phyloP scores from a whole-genome alignment of 2,329 filamentous ascomycete species.

The Scytalidium sp. region DNA sequence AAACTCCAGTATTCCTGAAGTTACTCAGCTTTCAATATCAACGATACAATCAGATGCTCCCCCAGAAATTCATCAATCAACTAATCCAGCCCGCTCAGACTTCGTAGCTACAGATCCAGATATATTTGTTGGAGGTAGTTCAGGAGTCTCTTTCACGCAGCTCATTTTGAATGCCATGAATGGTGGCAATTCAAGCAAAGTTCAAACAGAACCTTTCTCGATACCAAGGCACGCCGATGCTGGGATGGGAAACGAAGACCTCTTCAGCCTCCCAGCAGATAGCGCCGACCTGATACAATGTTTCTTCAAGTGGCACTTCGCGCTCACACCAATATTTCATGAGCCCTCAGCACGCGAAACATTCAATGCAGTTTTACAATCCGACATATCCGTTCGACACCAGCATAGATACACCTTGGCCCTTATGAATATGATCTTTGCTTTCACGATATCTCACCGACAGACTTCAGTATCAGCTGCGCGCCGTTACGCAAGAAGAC shows the following conservation, averaged over 20 bases:
- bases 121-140: background rate
- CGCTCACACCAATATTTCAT: conserved; percentile 1
- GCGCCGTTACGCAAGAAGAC: background rate
- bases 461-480: background rate
- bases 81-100: background rate
- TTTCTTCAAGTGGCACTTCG: background rate
- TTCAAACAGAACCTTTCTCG: background rate
- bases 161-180: conserved; percentile 12
- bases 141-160: conserved; percentile 7
- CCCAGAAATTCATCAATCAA: background rate
- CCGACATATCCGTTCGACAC: conserved; percentile 1
- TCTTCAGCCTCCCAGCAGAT: background rate
- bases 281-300: background rate
- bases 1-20: background rate
- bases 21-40: background rate
- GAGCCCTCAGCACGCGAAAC: background rate
- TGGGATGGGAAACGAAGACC: background rate
- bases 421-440: conserved; percentile 3
- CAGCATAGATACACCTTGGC: background rate
- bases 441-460: background rate
- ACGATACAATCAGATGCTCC: background rate
- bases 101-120: conserved; percentile 1
- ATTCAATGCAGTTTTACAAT: background rate
- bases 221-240: background rate
- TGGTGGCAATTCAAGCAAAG: conserved; percentile 2